phyloP scores from a whole-genome alignment of 2,329 filamentous ascomycete genomes.

The Fusarium sublunatum region DNA sequence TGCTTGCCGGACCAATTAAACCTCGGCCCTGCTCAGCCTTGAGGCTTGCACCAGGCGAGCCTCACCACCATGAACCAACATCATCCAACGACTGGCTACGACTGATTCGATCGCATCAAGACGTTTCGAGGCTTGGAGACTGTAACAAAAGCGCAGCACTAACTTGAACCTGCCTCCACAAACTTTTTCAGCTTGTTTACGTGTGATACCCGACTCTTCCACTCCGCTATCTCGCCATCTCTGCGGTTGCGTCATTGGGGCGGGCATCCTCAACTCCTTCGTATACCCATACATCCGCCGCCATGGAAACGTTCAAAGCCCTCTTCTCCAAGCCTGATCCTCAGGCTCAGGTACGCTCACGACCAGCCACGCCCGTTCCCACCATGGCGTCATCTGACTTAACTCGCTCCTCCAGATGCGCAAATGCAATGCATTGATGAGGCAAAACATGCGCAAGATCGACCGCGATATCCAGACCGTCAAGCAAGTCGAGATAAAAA shows the following conservation, averaged over 20 bases:
- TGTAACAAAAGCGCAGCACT: background rate
- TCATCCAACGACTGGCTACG: constrained; percentile 35
- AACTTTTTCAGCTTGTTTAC: background rate
- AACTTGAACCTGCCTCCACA: background rate
- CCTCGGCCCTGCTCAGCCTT: constrained; percentile 32
- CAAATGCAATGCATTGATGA: constrained; percentile 93
- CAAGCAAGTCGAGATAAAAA: constrained; percentile 83
- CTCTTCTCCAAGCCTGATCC: constrained; percentile 94
- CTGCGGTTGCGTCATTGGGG: constrained; percentile 44
- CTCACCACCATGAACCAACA: constrained; percentile 44
- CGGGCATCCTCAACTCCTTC: constrained; percentile 14
- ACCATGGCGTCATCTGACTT: constrained; percentile 4
- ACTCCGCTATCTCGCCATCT: constrained; percentile 29
- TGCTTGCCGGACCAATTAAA: constrained; percentile 25
- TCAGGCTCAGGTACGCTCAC: constrained; percentile 79
- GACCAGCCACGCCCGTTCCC: background rate
- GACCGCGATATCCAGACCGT: constrained; percentile 89
- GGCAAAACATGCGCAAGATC: constrained; percentile 89
- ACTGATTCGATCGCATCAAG: constrained; percentile 26
- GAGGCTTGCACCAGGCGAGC: constrained; percentile 38
- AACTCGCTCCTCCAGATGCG: constrained; percentile 71
- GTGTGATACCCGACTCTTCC: background rate
- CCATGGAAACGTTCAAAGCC: constrained; percentile 87
- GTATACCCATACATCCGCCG: constrained; percentile 37
- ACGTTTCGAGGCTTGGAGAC: background rate